phyloP scores from a whole-genome alignment of 805 yeast genomes.

The Hanseniaspora nectarophila region DNA sequence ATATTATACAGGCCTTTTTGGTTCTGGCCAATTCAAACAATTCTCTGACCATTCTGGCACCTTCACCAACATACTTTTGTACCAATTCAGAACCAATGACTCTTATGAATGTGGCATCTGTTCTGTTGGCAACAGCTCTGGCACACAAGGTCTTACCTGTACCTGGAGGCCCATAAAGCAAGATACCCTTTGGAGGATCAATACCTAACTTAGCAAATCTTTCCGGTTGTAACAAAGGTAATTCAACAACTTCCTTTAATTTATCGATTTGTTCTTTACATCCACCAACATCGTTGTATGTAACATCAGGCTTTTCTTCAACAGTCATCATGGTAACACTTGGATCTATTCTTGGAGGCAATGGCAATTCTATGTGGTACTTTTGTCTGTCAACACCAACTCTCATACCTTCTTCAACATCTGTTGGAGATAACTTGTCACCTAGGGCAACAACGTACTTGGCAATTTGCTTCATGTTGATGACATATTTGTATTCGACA shows the following conservation, averaged over 20 bases:
- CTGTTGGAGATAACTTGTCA: constrained; percentile 94
- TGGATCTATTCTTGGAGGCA: constrained; percentile 97
- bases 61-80: constrained; percentile 98
- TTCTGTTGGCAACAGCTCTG: constrained; percentile 96
- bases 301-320: constrained; percentile 97
- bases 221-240: constrained; percentile 89
- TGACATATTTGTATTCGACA: constrained; percentile 82
- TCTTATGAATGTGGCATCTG: constrained; percentile 96
- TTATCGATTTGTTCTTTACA: constrained; percentile 97
- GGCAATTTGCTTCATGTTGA: constrained; percentile 94
- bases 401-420: constrained; percentile 98
- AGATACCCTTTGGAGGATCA: constrained; percentile 97
- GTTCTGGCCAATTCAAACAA: constrained; percentile 98
- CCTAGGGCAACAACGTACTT: constrained; percentile 95
- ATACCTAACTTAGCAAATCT: constrained; percentile 93
- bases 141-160: constrained; percentile 98
- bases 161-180: constrained; percentile 96
- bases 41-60: constrained; percentile 99
- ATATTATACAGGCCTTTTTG: constrained; percentile 93
- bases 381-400: constrained; percentile 97
- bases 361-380: constrained; percentile 90
- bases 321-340: constrained; percentile 99
- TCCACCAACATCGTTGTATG: constrained; percentile 97
- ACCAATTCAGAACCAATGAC: constrained; percentile 97
- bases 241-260: constrained; percentile 87